Evolutionary conservation across 2,329 filamentous ascomycete genomes (phyloP).

Genomic region (Sphaerostilbella broomeana): DNA sequence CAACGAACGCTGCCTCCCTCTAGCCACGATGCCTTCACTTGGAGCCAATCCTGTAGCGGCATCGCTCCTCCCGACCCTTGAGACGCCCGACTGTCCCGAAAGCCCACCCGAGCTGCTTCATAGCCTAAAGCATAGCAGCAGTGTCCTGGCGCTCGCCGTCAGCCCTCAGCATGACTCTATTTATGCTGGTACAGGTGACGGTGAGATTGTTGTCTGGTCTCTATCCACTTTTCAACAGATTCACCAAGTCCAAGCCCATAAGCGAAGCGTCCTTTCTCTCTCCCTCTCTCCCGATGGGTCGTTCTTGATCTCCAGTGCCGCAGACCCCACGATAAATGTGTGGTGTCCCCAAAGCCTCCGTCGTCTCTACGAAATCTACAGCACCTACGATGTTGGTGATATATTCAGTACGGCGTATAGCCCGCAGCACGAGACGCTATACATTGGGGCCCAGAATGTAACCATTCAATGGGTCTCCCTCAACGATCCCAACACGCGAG

Average conservation of each 20-base stretch:
- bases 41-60: slow-evolving; percentile 8
- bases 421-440: slow-evolving; percentile 68
- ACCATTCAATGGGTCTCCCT: slow-evolving; percentile 89
- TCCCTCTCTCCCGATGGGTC: slow-evolving; percentile 68
- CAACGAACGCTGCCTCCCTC: background rate
- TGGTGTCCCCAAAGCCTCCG: slow-evolving; percentile 76
- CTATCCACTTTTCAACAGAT: slow-evolving; percentile 80
- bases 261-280: slow-evolving; percentile 82
- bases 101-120: slow-evolving; percentile 60
- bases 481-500: slow-evolving; percentile 54
- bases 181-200: slow-evolving; percentile 87
- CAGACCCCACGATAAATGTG: slow-evolving; percentile 89
- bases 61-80: slow-evolving; percentile 12
- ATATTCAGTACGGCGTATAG: slow-evolving; percentile 95
- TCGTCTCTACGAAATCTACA: slow-evolving; percentile 83
- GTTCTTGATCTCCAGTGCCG: slow-evolving; percentile 85
- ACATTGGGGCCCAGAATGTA: slow-evolving; percentile 89
- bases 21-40: slow-evolving; percentile 13
- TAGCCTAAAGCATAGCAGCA: slow-evolving; percentile 68
- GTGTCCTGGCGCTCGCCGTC: slow-evolving; percentile 75
- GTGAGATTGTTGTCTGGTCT: slow-evolving; percentile 88
- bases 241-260: slow-evolving; percentile 76
- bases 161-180: slow-evolving; percentile 72
- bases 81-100: slow-evolving; percentile 16
- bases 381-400: slow-evolving; percentile 88